Conservation (phyloP, 129 eudicot genomes). For the Mikania micrantha region DNA sequence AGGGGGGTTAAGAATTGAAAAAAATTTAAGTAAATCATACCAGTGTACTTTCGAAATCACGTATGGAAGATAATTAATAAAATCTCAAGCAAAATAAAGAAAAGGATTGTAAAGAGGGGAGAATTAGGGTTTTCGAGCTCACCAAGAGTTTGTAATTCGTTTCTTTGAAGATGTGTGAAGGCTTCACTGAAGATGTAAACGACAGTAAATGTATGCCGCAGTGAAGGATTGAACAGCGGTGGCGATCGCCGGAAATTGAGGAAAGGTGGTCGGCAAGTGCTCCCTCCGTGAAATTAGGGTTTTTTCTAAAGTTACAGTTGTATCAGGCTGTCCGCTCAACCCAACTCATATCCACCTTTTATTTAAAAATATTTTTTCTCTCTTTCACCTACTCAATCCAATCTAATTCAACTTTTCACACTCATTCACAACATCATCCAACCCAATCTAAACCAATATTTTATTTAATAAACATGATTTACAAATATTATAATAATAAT, state of each 20-base stretch:
- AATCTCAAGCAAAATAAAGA: neutral
- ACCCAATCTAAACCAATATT: too few relatives aligned
- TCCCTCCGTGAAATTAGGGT: too few relatives aligned
- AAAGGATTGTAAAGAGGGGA: neutral
- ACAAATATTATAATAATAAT: too few relatives aligned
- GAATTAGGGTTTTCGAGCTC: slow-evolving; percentile 8
- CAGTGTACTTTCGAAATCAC: slow-evolving; percentile 2
- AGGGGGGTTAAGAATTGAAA: neutral
- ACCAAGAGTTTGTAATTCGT: neutral
- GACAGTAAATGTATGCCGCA: neutral
- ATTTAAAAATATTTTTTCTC: too few relatives aligned
- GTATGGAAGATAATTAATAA: neutral
- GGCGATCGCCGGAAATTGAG: neutral
- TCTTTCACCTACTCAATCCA: too few relatives aligned
- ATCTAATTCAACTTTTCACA: too few relatives aligned
- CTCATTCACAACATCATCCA: too few relatives aligned
- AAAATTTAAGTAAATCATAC: neutral
- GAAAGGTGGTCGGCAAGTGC: neutral
- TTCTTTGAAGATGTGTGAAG: neutral
- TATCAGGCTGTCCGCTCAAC: too few relatives aligned
- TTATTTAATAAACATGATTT: too few relatives aligned
- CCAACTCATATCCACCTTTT: too few relatives aligned
- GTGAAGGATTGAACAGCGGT: slow-evolving; percentile 6
- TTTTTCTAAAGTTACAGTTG: too few relatives aligned
- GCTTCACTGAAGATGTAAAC: neutral